Percentiles rank a stretch among this genome's conserved stretches.
Evolutionary conservation across 139 green algal genomes (phyloP).

Genomic region (Tetradesmus lagerheimii): DNA sequence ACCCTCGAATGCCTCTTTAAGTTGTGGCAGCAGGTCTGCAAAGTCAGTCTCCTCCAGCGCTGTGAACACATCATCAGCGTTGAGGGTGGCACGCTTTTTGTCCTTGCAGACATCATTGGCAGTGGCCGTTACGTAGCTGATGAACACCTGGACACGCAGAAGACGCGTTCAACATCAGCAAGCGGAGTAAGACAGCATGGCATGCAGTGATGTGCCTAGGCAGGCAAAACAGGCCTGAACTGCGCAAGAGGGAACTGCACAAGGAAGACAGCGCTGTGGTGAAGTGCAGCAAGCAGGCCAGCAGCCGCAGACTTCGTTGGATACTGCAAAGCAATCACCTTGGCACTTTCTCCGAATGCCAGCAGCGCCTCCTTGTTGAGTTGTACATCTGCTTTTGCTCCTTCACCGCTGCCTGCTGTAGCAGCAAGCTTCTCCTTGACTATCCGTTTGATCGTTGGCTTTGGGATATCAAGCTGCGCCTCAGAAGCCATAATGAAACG

Average conservation of each 20-base stretch:
- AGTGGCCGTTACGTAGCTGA: conserved; percentile 88
- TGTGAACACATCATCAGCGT: conserved; percentile 83
- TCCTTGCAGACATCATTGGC: conserved; percentile 90
- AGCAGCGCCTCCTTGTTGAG: conserved; percentile 85
- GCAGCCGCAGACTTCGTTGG: not conserved
- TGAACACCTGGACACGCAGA: conserved; percentile 74
- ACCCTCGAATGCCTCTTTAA: conserved; percentile 81
- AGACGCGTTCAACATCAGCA: not conserved
- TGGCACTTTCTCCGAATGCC: conserved; percentile 84
- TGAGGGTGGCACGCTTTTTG: conserved; percentile 84
- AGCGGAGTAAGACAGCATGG: not conserved
- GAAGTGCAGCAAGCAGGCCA: not conserved
- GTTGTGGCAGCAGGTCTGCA: conserved; percentile 72
- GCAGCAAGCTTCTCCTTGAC: conserved; percentile 80
- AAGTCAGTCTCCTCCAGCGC: conserved; percentile 90
- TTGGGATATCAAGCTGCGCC: conserved; percentile 77
- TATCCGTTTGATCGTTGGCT: conserved; percentile 83
- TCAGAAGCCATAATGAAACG: conserved; percentile 14
- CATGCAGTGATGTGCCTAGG: not conserved
- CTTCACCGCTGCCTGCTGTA: conserved; percentile 48
- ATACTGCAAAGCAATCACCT: conserved; percentile 56
- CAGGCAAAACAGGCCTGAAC: too few species aligned
- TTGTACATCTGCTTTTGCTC: conserved; percentile 61
- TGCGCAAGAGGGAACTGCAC: too few species aligned
- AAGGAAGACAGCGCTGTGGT: not conserved